phyloP scores from a whole-genome alignment of 2,329 filamentous ascomycete genomes.

The Verticillium nubilum region DNA sequence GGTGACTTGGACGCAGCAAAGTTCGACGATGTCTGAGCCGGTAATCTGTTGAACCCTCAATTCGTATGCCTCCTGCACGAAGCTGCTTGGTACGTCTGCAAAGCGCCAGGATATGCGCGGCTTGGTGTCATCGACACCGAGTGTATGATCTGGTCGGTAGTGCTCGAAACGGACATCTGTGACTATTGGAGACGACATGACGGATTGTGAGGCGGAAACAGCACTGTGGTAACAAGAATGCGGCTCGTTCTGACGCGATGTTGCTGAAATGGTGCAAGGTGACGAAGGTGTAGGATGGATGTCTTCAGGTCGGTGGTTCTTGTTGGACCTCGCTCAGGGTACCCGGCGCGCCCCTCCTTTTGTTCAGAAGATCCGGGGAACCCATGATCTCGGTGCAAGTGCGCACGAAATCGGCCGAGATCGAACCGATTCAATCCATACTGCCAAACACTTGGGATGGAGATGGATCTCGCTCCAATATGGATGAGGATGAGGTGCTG shows the following conservation, averaged over 20 bases:
- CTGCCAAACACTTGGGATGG: not conserved
- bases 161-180: constrained; percentile 28
- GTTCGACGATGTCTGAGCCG: not conserved
- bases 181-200: not conserved
- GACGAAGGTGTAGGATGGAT: not conserved
- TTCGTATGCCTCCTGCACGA: constrained; percentile 35
- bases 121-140: constrained; percentile 36
- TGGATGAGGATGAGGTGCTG: not conserved
- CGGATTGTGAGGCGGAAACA: not conserved
- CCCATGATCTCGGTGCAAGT: not conserved
- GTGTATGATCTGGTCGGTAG: constrained; percentile 21
- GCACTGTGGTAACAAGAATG: not conserved
- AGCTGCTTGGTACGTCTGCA: constrained; percentile 26
- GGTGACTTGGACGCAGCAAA: constrained; percentile 15
- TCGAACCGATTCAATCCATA: not conserved
- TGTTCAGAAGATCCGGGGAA: not conserved
- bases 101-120: constrained; percentile 43
- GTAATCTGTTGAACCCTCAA: constrained; percentile 26
- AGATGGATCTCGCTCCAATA: not conserved
- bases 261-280: not conserved
- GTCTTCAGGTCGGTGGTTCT: not conserved
- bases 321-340: not conserved
- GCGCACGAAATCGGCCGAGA: not conserved
- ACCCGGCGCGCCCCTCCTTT: not conserved
- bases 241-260: not conserved